Percentiles rank a stretch among this genome's conserved stretches.
Conservation (phyloP, 495 filamentous ascomycete species). For the Cercophora scortea region DNA sequence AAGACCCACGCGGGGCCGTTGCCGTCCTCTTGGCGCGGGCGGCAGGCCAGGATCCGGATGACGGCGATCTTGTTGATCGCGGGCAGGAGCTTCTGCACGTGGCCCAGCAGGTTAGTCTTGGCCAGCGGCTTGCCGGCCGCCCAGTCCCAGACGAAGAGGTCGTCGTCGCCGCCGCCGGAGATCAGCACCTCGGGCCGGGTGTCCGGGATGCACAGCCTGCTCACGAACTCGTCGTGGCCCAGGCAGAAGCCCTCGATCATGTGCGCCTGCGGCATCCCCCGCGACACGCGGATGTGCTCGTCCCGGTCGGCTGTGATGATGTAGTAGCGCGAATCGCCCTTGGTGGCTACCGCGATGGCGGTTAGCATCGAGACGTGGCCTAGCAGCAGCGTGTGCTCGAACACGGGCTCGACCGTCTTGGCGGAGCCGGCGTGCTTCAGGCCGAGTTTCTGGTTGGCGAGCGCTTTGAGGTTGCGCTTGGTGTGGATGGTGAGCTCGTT, state of each 20-base stretch:
- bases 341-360: constrained; percentile 49
- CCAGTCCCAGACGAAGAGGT: constrained; percentile 82
- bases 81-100: constrained; percentile 24
- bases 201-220: constrained; percentile 57
- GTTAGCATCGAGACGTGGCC: constrained; percentile 94
- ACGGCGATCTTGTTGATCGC: constrained; percentile 42
- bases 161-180: constrained; percentile 79
- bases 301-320: constrained; percentile 89
- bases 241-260: constrained; percentile 85
- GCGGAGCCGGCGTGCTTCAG: constrained; percentile 33
- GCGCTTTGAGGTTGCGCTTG: constrained; percentile 62
- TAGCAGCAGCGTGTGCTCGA: constrained; percentile 68
- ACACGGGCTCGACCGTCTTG: constrained; percentile 43
- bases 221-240: constrained; percentile 78
- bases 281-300: constrained; percentile 91
- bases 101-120: constrained; percentile 41
- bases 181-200: constrained; percentile 53
- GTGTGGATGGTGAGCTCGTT: constrained; percentile 77
- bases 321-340: constrained; percentile 52
- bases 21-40: background rate
- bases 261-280: constrained; percentile 74
- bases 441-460: constrained; percentile 60
- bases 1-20: constrained; percentile 33
- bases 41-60: constrained; percentile 32
- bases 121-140: constrained; percentile 41